Conservation (phyloP, 768 basidiomycete species). For the Kwoniella dejecticola region DNA sequence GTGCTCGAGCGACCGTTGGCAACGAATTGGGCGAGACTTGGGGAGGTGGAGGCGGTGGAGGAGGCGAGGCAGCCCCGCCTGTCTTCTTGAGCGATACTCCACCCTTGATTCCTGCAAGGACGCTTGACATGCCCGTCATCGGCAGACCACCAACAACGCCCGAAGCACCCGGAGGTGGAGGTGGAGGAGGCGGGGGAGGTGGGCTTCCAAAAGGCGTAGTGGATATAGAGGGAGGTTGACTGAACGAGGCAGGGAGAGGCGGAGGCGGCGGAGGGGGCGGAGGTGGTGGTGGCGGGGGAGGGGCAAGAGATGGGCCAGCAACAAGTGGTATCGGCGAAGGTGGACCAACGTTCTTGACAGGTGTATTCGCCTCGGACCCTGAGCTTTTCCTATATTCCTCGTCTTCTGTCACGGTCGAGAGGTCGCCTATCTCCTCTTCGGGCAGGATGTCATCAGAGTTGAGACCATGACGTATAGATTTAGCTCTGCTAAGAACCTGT, state of each 20-base stretch:
- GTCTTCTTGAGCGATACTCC: constrained; percentile 45
- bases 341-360: constrained; percentile 37
- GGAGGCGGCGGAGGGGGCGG: constrained; percentile 32
- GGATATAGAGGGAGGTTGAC: constrained; percentile 5
- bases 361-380: constrained; percentile 22
- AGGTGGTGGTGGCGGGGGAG: constrained; percentile 29
- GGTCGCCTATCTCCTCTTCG: constrained; percentile 21
- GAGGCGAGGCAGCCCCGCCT: not conserved
- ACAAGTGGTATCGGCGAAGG: constrained; percentile 33
- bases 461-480: constrained; percentile 27
- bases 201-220: constrained; percentile 19
- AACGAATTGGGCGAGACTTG: constrained; percentile 15
- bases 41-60: constrained; percentile 17
- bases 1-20: constrained; percentile 26
- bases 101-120: constrained; percentile 48
- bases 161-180: constrained; percentile 17
- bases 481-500: constrained; percentile 35
- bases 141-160: not conserved
- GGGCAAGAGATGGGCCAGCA: constrained; percentile 38
- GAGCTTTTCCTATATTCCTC: constrained; percentile 19
- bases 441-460: constrained; percentile 31
- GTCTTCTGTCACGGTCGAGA: constrained; percentile 26
- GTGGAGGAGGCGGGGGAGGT: constrained; percentile 33
- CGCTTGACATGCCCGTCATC: constrained; percentile 39
- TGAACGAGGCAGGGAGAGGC: constrained; percentile 29